Conservation (phyloP, 1,139 yeast species). For the Blastobotrys niveus region DNA sequence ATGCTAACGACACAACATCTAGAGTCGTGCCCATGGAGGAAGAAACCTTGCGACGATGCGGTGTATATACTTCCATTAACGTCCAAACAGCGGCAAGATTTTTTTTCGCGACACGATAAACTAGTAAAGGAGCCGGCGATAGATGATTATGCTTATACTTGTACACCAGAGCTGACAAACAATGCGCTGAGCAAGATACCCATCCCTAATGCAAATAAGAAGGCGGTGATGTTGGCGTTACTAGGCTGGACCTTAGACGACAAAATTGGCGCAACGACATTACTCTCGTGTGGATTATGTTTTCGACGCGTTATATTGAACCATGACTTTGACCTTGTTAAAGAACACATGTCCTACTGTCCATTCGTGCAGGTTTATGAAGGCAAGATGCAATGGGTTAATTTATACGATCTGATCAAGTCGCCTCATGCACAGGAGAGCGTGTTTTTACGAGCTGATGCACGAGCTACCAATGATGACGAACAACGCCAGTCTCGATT, state of each 20-base stretch:
- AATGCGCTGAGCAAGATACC: not conserved
- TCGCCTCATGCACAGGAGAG: not conserved
- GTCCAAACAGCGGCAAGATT: constrained; percentile 11
- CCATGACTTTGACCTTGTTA: constrained; percentile 12
- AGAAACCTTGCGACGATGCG: constrained; percentile 15
- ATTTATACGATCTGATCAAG: constrained; percentile 11
- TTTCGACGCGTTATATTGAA: constrained; percentile 17
- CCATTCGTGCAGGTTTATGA: constrained; percentile 15
- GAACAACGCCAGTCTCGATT: constrained; percentile 6
- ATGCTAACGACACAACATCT: constrained; percentile 16
- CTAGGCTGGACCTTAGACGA: constrained; percentile 18
- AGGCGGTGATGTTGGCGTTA: constrained; percentile 14
- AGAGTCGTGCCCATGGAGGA: constrained; percentile 20
- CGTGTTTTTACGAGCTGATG: constrained; percentile 6
- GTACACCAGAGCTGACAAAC: constrained; percentile 4
- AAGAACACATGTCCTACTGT: constrained; percentile 20
- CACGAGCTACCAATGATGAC: constrained; percentile 5
- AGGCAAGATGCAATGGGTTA: constrained; percentile 13
- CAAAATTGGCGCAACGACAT: not conserved
- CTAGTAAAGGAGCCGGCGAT: not conserved
- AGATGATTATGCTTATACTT: constrained; percentile 2
- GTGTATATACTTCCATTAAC: constrained; percentile 16
- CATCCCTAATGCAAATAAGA: not conserved
- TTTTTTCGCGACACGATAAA: constrained; percentile 1
- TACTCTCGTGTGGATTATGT: constrained; percentile 19